Base-by-base conservation (phyloP, 1,139 yeast genomes). In the Sugiyamaella japonica region DNA sequence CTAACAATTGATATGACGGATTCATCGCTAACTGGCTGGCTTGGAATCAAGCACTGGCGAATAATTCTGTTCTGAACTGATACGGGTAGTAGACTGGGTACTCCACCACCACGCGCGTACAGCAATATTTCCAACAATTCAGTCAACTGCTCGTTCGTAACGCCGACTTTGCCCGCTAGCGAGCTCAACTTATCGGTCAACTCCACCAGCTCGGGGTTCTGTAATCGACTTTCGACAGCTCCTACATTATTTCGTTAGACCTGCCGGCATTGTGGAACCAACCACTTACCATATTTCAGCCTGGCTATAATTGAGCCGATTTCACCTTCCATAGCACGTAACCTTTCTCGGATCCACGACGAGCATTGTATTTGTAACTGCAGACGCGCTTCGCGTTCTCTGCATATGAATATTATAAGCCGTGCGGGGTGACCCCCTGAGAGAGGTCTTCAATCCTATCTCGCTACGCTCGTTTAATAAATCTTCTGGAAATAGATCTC, bases 31-130 rank as follows among this genome's bases (percentile, higher is more conserved):
- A 76, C 59, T 5, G 56, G 59, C 3, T 63, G 71, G 32, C 66
- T 66, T 15, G 78, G 77, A 12, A 69, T 57, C 32, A 75, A 55
- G 41, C 62, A 66, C 3, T 66, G 62, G 8, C 65, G 61, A 0
- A 75, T 56, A 8, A 67, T 68, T 4, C 56, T 38, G 7, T 38
- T 28, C 23, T 43, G 50, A 20, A 45, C 12, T 10, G 48, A 34
- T 10, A 41, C 9, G 2, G 52, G 52, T 13, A 50, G 38, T 12
- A 13, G 17, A 10, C 49, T 36, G 7, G 17, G 5, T 23, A 25
- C 13, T 10, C 12, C 43, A 17, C 31, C 28, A 23, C 15, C 40
- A 31, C 8, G 4, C 7, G 49, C 13, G 12, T 20, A 7, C 36
- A 32, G 13, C 20, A 45, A 10, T 12, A 48, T 8, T 9, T 31